Evolutionary conservation across 306 rosid species (phyloP).

Genomic region (Quercus berberidifolia): DNA sequence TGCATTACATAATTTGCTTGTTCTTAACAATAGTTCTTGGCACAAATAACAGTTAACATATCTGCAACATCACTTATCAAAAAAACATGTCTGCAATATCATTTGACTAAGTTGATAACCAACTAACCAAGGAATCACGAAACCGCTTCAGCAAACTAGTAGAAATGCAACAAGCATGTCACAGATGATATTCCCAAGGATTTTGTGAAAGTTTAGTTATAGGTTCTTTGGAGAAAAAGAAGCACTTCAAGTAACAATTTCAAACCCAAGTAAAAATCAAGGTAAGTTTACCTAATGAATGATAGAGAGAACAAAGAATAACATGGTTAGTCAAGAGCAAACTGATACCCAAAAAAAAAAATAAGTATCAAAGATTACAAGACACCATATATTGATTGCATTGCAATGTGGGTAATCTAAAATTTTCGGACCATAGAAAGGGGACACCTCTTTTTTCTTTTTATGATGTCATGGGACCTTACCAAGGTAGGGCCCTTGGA

Average conservation of each 20-base stretch:
- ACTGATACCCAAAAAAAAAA: no score
- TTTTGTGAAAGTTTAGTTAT: no score
- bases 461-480: no score
- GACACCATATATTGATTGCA: not conserved
- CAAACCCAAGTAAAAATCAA: not conserved
- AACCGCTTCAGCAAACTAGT: not conserved
- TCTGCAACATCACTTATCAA: no score
- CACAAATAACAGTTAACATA: conserved; percentile 11
- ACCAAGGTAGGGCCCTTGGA: no score
- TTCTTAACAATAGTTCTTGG: not conserved
- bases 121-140: not conserved
- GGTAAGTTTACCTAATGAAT: not conserved
- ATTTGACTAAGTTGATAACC: not conserved
- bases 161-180: not conserved
- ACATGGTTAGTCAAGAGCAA: not conserved
- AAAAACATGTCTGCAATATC: conserved; percentile 14
- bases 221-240: not conserved
- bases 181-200: not conserved
- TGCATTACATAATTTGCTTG: not conserved
- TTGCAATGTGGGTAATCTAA: not conserved
- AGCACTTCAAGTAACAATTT: not conserved
- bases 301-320: not conserved
- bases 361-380: no score
- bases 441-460: not conserved
- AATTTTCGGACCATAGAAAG: not conserved